Evolutionary conservation across 108 stramenopile genomes (phyloP).

Genomic region (Schizochytrium sp.): DNA sequence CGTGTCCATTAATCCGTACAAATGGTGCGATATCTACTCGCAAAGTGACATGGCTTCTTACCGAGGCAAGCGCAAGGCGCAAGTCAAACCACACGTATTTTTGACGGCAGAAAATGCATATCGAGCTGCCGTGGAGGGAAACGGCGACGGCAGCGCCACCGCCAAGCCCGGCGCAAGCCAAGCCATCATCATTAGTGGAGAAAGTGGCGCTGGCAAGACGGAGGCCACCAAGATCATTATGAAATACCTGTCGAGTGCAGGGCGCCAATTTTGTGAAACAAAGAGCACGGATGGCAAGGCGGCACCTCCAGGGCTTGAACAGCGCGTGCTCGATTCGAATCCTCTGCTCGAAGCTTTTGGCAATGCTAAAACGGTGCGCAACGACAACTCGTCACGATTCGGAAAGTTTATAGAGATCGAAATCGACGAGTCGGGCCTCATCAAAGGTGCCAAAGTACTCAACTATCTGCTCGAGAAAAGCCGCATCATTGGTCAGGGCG

Average conservation of each 20-base stretch:
- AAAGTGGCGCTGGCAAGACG: conserved; percentile 34
- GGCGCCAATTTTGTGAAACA: not conserved
- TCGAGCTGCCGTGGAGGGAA: conserved; percentile 52
- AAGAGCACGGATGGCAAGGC: not conserved
- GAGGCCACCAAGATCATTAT: conserved; percentile 34
- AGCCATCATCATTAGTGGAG: conserved; percentile 25
- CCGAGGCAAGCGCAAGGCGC: not conserved
- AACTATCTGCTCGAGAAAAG: conserved; percentile 56
- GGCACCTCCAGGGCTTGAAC: conserved; percentile 18
- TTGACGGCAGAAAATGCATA: conserved; percentile 65
- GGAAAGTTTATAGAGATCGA: conserved; percentile 51
- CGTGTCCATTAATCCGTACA: conserved; percentile 97
- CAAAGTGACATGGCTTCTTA: not conserved
- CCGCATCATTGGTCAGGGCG: conserved; percentile 35
- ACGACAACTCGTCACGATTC: conserved; percentile 40
- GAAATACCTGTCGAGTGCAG: conserved; percentile 17
- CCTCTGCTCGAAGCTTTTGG: conserved; percentile 31
- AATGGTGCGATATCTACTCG: conserved; percentile 47
- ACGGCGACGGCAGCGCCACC: not conserved
- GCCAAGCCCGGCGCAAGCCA: not conserved
- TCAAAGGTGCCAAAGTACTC: conserved; percentile 25
- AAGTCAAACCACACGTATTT: conserved; percentile 64
- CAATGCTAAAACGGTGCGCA: conserved; percentile 30
- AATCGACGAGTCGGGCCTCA: conserved; percentile 21
- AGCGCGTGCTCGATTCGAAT: conserved; percentile 24